Conservation (phyloP, 768 basidiomycete genomes). For the Gautieria morchelliformis region DNA sequence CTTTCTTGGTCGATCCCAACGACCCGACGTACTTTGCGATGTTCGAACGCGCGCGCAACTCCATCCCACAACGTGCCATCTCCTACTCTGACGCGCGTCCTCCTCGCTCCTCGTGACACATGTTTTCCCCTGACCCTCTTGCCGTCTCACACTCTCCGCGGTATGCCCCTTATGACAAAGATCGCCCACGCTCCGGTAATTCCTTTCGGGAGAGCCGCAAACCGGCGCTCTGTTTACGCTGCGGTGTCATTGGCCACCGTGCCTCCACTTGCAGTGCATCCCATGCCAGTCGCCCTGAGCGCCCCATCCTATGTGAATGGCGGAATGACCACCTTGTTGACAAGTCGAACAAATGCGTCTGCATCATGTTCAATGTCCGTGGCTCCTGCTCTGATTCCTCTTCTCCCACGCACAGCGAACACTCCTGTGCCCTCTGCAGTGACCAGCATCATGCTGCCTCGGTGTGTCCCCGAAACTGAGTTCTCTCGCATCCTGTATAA, state of each 20-base stretch:
- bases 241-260: not conserved
- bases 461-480: not conserved
- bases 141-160: not conserved
- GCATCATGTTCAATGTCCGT: not conserved
- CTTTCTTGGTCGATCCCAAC: not conserved
- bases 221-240: not conserved
- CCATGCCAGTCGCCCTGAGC: not conserved
- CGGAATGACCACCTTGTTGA: not conserved
- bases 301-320: not conserved
- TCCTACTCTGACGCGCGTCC: no score
- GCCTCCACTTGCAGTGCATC: not conserved
- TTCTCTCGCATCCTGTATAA: not conserved
- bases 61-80: no score
- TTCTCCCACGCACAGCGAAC: not conserved
- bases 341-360: not conserved
- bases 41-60: no score
- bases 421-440: not conserved
- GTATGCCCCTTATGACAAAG: not conserved
- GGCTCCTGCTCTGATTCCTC: not conserved
- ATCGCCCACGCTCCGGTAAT: not conserved
- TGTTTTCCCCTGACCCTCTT: not conserved
- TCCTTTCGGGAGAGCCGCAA: not conserved
- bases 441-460: not conserved
- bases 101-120: no score
- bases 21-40: not conserved